Conservation (phyloP, 176 grass and related monocot genomes). For the Poa annua region DNA sequence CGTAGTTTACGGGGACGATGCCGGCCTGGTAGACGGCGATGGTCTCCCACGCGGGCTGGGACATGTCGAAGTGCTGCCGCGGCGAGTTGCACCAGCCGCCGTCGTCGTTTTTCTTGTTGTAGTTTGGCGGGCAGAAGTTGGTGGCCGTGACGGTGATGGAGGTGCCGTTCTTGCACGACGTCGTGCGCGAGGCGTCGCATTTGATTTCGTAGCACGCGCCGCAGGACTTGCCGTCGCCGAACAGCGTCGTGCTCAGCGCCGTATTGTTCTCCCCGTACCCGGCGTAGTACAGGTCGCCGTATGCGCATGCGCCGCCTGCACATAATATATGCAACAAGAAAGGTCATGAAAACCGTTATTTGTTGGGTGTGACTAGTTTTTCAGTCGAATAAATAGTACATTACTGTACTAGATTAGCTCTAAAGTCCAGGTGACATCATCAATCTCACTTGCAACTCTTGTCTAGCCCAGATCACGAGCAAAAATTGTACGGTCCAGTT, state of each 20-base stretch:
- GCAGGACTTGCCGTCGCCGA: conserved; percentile 50
- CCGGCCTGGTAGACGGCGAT: conserved; percentile 64
- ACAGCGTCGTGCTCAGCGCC: conserved; percentile 67
- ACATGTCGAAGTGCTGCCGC: conserved; percentile 78
- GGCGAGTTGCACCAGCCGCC: conserved; percentile 88
- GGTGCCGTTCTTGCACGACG: conserved; percentile 34
- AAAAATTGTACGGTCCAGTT: too few species aligned
- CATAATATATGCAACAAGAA: background rate
- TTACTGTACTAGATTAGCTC: too few species aligned
- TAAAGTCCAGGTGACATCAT: too few species aligned
- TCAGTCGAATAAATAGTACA: too few species aligned
- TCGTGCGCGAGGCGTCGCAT: conserved; percentile 32
- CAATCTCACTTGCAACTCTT: too few species aligned
- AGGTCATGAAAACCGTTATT: background rate
- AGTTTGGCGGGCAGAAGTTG: conserved; percentile 76
- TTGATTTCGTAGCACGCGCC: conserved; percentile 51
- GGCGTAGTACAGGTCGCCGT: conserved; percentile 49
- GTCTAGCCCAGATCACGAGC: too few species aligned
- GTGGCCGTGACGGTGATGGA: conserved; percentile 52
- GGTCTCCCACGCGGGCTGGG: conserved; percentile 74
- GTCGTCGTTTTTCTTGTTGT: conserved; percentile 36
- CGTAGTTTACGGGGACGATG: conserved; percentile 63
- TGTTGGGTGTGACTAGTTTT: too few species aligned
- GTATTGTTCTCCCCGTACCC: conserved; percentile 52
- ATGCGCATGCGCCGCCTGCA: conserved; percentile 66